Conservation (phyloP, 192 early-diverging fungal species). For the Entomortierella parvispora region DNA sequence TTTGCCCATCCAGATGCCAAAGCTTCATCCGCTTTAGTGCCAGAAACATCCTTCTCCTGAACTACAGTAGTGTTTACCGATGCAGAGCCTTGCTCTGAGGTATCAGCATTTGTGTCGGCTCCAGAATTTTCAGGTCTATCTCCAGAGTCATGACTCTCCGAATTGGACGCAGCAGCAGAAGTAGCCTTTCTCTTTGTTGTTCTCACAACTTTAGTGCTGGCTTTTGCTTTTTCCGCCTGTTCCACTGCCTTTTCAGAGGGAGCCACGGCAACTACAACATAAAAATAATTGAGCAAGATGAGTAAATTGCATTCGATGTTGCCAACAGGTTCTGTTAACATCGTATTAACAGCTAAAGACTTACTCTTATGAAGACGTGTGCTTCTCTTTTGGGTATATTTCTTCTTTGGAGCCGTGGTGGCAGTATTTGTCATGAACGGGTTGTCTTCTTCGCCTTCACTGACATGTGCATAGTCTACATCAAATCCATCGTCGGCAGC, state of each 20-base stretch:
- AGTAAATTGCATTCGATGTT: neutral
- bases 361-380: slow-evolving; percentile 46
- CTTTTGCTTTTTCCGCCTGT: neutral
- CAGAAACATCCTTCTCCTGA: neutral
- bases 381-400: slow-evolving; percentile 47
- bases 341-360: neutral
- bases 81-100: no score
- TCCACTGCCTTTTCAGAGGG: slow-evolving; percentile 39
- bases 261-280: slow-evolving; percentile 26
- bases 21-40: neutral
- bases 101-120: no score
- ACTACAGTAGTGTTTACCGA: no score
- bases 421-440: neutral
- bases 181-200: slow-evolving; percentile 4
- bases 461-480: no score
- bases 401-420: slow-evolving; percentile 16
- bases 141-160: neutral
- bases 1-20: slow-evolving; percentile 21
- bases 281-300: neutral
- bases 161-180: neutral
- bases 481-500: no score
- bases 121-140: no score
- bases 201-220: neutral
- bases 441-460: neutral
- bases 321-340: no score